Conservation (phyloP, 2,329 filamentous ascomycete genomes). For the Conoideocrella luteorostrata region DNA sequence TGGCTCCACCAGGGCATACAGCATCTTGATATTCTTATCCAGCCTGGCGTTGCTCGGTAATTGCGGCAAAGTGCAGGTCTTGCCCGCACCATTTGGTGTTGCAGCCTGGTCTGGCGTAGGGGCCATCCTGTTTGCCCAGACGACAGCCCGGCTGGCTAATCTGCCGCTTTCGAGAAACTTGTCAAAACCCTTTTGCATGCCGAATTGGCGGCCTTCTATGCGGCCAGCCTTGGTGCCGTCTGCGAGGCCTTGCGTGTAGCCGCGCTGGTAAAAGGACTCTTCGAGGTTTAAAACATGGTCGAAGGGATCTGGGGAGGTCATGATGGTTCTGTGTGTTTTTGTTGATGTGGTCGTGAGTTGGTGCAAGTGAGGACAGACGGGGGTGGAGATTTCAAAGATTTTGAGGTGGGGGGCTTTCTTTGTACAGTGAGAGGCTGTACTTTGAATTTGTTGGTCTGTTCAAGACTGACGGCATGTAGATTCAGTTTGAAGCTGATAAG, state of each 20-base stretch:
- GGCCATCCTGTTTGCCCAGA: constrained; percentile 74
- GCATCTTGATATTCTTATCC: constrained; percentile 65
- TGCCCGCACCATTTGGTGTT: neutral
- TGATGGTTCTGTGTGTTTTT: neutral
- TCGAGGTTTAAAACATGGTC: constrained; percentile 55
- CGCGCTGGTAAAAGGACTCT: constrained; percentile 71
- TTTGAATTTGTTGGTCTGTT: too few species aligned
- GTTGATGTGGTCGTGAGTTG: too few species aligned
- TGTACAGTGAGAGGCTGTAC: too few species aligned
- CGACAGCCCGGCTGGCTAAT: constrained; percentile 67
- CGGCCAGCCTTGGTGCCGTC: constrained; percentile 75
- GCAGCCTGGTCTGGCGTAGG: constrained; percentile 7
- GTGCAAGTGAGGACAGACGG: too few species aligned
- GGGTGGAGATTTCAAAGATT: too few species aligned
- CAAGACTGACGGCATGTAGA: too few species aligned
- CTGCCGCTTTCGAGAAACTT: constrained; percentile 79
- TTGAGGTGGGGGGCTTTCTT: too few species aligned
- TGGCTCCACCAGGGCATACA: constrained; percentile 74
- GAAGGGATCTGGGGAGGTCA: constrained; percentile 39
- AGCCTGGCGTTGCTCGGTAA: constrained; percentile 59
- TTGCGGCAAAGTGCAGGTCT: constrained; percentile 25
- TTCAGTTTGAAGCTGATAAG: too few species aligned
- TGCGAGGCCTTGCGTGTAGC: constrained; percentile 65
- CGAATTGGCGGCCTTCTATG: constrained; percentile 84
- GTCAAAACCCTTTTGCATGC: constrained; percentile 86